Conservation (phyloP, 306 rosid species). For the Vicia villosa region DNA sequence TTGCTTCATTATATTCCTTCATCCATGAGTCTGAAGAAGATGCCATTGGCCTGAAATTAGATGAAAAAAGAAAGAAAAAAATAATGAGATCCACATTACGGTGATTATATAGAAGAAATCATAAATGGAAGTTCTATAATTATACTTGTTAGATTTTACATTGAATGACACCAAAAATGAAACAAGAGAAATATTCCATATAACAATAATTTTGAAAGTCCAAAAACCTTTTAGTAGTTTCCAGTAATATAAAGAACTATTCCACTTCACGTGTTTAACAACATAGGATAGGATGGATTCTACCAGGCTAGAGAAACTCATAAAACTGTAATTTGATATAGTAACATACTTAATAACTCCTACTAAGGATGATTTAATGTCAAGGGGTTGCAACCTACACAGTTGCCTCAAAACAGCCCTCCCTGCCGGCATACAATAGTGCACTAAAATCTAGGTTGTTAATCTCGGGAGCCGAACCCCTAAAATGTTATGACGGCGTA, state of each 20-base stretch:
- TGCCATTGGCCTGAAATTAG: slow-evolving; percentile 65
- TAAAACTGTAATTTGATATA: slow-evolving; percentile 4
- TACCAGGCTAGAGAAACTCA: not conserved
- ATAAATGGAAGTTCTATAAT: slow-evolving; percentile 7
- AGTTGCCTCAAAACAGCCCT: not conserved
- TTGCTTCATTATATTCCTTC: slow-evolving; percentile 91
- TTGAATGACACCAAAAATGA: not conserved
- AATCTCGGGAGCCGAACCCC: no score
- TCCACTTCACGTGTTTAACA: slow-evolving; percentile 2
- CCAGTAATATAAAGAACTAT: slow-evolving; percentile 11
- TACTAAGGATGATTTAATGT: not conserved
- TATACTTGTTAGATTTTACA: slow-evolving; percentile 6
- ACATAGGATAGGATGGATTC: not conserved
- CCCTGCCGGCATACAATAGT: not conserved
- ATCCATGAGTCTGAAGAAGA: slow-evolving; percentile 91
- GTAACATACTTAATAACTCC: not conserved
- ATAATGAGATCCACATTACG: slow-evolving; percentile 6
- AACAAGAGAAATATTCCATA: not conserved
- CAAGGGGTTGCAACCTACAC: slow-evolving; percentile 1
- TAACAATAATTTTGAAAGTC: not conserved
- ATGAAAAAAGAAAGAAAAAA: not conserved
- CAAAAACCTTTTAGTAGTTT: slow-evolving; percentile 5
- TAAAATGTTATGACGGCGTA: no score
- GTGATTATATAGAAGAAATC: slow-evolving; percentile 1
- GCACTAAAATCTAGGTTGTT: not conserved